Evolutionary conservation across 2,329 filamentous ascomycete genomes (phyloP), one percentile per base, ranked within the genome.

Genomic region (Neofusicoccum kwambonambiense): DNA sequence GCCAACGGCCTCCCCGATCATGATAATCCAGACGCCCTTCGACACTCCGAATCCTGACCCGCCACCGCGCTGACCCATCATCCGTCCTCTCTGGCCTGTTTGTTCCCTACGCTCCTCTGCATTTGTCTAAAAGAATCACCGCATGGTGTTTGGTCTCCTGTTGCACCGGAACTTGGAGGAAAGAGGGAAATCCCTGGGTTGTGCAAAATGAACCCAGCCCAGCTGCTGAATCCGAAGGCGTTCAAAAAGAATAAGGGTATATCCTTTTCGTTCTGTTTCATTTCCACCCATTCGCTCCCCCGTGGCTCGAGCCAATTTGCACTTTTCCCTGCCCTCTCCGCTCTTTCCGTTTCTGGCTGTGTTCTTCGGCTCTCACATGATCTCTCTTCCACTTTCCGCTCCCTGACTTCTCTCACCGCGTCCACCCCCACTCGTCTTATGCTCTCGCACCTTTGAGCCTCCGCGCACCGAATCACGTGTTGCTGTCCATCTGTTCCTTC

Each of bases 151-250:
- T 6, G 4, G 27, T 19, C 5, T 19, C 4, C 41, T 44, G n/a
- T 19, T 9, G 11, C 7, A 12, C 42, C 6, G n/a, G 19, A 15
- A 19, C 2, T 22, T 12, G 5, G 17, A 17, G 6, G 11, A 27
- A 11, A 15, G 35, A 35, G 35, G 17, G 15, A 19, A 47, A 2
- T 34, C 17, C 15, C 41, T 31, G 41, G 27, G 15, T 12, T 11
- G n/a, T 12, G 2, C 45, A 62, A 52, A 8, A 76, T 77, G 74
- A 74, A 76, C 69, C 72, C 74, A 9, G 72, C 71, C 2, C 72
- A 73, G 56, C 69, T 78, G 13, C 69, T 79, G 6, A 75, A 79
- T 65, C 77, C 76, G 6, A 77, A 75, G 64, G 75, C 72, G 3
- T 76, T 71, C 62, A 73, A 71, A 2, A 78, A 78, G 67, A 68